These are phyloP conservation scores for Ustilago lituana DNA, from an alignment of 1,284 basidiomycete genomes.

Conservation along the genomic window DNA sequence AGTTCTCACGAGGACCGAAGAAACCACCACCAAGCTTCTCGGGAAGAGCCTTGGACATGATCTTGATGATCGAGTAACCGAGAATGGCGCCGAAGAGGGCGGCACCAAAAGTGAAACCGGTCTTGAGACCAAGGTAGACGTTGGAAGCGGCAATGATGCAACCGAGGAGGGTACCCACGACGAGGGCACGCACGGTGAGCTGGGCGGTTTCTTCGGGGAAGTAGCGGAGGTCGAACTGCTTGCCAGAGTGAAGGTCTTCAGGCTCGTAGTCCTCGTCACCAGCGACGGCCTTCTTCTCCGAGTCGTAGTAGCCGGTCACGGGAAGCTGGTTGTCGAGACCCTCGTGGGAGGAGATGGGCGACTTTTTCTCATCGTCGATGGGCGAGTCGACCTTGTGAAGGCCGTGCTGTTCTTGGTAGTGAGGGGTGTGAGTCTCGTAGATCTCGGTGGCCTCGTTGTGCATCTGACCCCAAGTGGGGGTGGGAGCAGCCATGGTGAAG, in stretches of 20 bases:
- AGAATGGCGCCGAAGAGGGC: slow-evolving; percentile 76
- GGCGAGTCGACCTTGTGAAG: slow-evolving; percentile 13
- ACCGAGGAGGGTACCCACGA: slow-evolving; percentile 75
- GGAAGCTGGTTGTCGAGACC: slow-evolving; percentile 27
- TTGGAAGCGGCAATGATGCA: slow-evolving; percentile 75
- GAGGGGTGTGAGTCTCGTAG: slow-evolving; percentile 36
- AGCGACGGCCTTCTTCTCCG: slow-evolving; percentile 39
- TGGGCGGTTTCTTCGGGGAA: slow-evolving; percentile 45
- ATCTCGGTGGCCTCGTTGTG: slow-evolving; percentile 52
- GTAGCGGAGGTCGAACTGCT: slow-evolving; percentile 47
- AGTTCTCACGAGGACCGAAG: slow-evolving; percentile 78
- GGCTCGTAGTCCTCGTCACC: slow-evolving; percentile 39
- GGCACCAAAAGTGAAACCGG: slow-evolving; percentile 74
- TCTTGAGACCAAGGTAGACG: slow-evolving; percentile 77
- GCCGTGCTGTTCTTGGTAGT: slow-evolving; percentile 38
- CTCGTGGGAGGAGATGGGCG: slow-evolving; percentile 37
- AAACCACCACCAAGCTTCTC: slow-evolving; percentile 72
- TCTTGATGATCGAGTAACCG: slow-evolving; percentile 76
- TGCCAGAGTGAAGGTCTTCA: slow-evolving; percentile 39
- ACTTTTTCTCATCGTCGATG: slow-evolving; percentile 45
- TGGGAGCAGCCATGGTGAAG: slow-evolving; percentile 36
- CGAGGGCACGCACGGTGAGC: slow-evolving; percentile 70
- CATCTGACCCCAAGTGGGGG: slow-evolving; percentile 42
- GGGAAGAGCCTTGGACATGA: slow-evolving; percentile 72
- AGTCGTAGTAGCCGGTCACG: slow-evolving; percentile 42